Base-by-base conservation (phyloP, 2,329 filamentous ascomycete genomes). In the Penicillium sp. region DNA sequence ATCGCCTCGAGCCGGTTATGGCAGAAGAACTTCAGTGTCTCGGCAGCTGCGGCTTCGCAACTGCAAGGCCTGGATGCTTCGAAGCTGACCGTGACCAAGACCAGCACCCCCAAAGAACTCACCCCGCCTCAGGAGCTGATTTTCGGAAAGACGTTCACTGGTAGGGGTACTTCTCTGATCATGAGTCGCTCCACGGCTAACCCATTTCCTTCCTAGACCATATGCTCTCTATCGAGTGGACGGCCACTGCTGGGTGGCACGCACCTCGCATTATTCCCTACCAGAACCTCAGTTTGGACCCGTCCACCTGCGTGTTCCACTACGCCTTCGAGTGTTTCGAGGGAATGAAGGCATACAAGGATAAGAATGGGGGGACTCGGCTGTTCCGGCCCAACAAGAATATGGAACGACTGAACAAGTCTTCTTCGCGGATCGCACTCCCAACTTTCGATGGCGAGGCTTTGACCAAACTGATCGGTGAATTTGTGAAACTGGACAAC, bases 281-380 rank as follows among this genome's bases (percentile, higher is more conserved):
- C 76, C 89, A 96, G 71, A 96, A 96, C 72, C 86, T 98, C 56
- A 91, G 87, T 31, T 84, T 98, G 58, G 93, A 97, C 68, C 93
- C 93, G 17, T 88, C 93, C 29, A 93, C 88, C 21, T 97, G 90
- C 72, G 93, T 97, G 48, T 91, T 98, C 72, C 93, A 98, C 78
- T 98, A 98, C 70, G 93, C 88, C 33, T 97, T 97, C 63, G 87
- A 94, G 69, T 93, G 86, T 67, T 98, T 98, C 70, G 93, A 98
- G 75, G 93, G 93, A 56, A 95, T 97, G 89, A 98, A 98, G 76
- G 93, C 93, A 45, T 98, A 98, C 78, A 94, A 91, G 70, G 88
- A 94, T 72, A 80, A 78, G 58, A 64, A 80, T 29, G 87, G 87
- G 56, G 73, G 82, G 44, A 80, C 95, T 54, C 83, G 91, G 39